Base-by-base conservation (phyloP, 306 rosid species). In the Castanopsis chinensis region DNA sequence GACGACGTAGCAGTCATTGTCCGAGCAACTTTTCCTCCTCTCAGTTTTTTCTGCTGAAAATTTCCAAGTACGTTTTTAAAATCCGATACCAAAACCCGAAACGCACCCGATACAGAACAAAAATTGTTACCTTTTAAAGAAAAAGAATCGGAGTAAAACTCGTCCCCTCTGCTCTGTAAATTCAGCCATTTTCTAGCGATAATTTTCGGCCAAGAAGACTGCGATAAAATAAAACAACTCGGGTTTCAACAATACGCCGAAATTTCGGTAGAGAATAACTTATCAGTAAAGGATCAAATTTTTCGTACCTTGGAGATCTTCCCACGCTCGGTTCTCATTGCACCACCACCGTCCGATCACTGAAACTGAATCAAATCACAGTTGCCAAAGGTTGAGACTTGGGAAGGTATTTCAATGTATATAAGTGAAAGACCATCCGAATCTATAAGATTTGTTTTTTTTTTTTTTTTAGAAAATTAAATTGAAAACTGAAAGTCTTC, bases 21-120 rank as follows among this genome's bases (percentile, higher is more conserved):
- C 96, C 5, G 98, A 86, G 73, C 92, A 91, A 67, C 94, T 92
- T 76, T 70, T 92, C 74, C 93, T 87, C 27, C 93, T 86, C 51
- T 85, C 87, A 2, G 63, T 45, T 56, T 52, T 72, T 15, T 33
- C 92, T 90, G 86, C 71, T 45, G 81, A 80, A 54, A 51, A 15
- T 33, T 4, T 17, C 75, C 52, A 60, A 35, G 20, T 76, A 33
- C 43, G 13, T 56, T 65, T 18, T 32, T 71, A 14, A 41, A 19
- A 17, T 56, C 52, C 43, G 69, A 80, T 69, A 51, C 23, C 37
- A 11, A 84, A 56, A 57, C 8, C 33, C 0, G 3, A 28, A 68
- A 23, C 15, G 3, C 7, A 30, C 14, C 61, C 28, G 71, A 80
- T 30, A 33, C 32, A 23, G 61, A n/a, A 70, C 11, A 3, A 13